phyloP scores from a whole-genome alignment of 805 yeast genomes.

The Kodamaea neixiangensis region DNA sequence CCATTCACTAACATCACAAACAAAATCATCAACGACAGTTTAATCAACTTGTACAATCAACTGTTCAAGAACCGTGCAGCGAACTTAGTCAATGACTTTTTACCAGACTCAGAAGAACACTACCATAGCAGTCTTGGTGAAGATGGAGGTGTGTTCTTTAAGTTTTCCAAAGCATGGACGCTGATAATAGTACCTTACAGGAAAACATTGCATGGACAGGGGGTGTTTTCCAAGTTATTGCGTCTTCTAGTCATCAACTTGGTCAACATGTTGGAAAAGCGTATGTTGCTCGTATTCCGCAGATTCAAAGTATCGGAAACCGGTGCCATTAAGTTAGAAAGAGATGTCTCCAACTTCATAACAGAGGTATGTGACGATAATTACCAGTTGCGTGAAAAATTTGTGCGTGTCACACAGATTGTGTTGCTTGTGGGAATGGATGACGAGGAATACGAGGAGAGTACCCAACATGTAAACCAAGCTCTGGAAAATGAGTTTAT shows the following conservation, averaged over 20 bases:
- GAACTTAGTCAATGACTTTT: constrained; percentile 45
- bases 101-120: constrained; percentile 27
- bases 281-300: constrained; percentile 64
- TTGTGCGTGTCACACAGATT: constrained; percentile 80
- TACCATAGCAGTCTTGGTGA: constrained; percentile 3
- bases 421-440: constrained; percentile 82
- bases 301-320: constrained; percentile 66
- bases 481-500: constrained; percentile 26
- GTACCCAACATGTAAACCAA: constrained; percentile 23
- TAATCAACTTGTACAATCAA: constrained; percentile 50
- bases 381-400: constrained; percentile 75
- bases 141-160: constrained; percentile 33
- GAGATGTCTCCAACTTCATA: constrained; percentile 74
- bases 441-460: constrained; percentile 52
- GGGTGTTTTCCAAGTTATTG: constrained; percentile 52
- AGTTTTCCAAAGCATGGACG: constrained; percentile 68
- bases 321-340: constrained; percentile 82
- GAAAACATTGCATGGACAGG: constrained; percentile 51
- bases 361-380: constrained; percentile 70
- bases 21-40: constrained; percentile 33
- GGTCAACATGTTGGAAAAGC: constrained; percentile 61
- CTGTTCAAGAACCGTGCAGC: constrained; percentile 46
- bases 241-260: constrained; percentile 53
- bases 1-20: constrained; percentile 22
- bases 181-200: constrained; percentile 63